A percentile compares a stretch with the other conserved stretches of the same genome.
These are phyloP conservation scores for Musa acuminata DNA, from an alignment of 176 grass and related monocot genomes.

Conservation along the genomic window DNA sequence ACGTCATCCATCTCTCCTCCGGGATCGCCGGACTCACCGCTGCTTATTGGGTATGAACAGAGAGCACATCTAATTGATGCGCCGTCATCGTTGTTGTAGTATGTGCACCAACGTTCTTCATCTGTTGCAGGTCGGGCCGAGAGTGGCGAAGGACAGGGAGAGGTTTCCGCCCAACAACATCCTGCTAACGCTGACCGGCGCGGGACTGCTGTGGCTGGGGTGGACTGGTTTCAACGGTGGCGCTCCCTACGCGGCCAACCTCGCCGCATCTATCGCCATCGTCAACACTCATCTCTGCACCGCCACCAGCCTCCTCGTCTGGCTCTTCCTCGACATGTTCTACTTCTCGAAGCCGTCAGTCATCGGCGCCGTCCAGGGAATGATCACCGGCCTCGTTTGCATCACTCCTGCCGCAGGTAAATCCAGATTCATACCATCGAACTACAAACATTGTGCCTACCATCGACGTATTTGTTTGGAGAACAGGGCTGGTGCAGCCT, in stretches of 20 bases:
- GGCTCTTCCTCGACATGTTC: constrained; percentile 54
- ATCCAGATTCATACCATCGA: neutral
- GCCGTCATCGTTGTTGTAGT: no score
- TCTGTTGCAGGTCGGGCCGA: constrained; percentile 39
- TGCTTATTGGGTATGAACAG: constrained; percentile 46
- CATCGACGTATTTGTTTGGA: neutral
- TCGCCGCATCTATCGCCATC: constrained; percentile 51
- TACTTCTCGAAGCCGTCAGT: constrained; percentile 47
- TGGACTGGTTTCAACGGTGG: constrained; percentile 88
- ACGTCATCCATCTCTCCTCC: constrained; percentile 77
- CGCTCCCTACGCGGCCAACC: constrained; percentile 49
- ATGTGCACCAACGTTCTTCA: no score
- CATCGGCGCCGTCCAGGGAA: constrained; percentile 34
- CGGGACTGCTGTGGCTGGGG: constrained; percentile 72
- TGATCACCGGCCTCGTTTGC: constrained; percentile 42
- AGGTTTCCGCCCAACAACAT: constrained; percentile 77
- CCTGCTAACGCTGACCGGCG: constrained; percentile 49
- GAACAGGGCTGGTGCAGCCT: constrained; percentile 43
- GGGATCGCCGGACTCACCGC: constrained; percentile 57
- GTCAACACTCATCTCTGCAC: constrained; percentile 83
- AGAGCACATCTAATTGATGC: neutral
- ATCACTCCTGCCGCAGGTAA: constrained; percentile 40
- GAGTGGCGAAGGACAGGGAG: constrained; percentile 62
- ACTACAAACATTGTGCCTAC: neutral
- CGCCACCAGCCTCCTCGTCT: constrained; percentile 56